Base-by-base conservation (phyloP, 23 red algal species). In the Gracilaria vermiculophylla region DNA sequence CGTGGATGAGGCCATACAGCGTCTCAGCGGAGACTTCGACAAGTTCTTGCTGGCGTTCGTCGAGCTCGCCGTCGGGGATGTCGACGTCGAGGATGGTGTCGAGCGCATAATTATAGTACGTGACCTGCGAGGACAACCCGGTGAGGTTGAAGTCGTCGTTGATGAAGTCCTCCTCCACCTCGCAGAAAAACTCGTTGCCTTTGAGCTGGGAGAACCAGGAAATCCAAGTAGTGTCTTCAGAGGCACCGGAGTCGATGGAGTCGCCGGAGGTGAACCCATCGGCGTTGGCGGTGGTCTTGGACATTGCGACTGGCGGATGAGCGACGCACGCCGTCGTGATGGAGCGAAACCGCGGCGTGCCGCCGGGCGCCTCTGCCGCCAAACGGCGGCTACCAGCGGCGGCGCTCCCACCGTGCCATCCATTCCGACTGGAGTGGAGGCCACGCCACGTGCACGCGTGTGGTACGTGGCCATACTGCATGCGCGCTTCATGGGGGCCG, bases 151-250 rank as follows among this genome's bases (percentile, higher is more conserved):
- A 98, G 67, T 98, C 96, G 84, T 98, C 96, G 39, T 98, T 87
- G 64, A 98, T 98, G 64, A 98, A 98, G 32, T 98, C 96, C 72
- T 98, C 96, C 57, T 98, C 96, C 12, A 89, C 85, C 79, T 98
- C 96, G 73, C 96, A 98, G 53, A 98, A 98, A 47, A 98, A 98
- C 92, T 98, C 96, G 55, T 98, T 98, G 24, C 96, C 96, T 43
- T 95, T 98, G 50, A 98, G 83, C 20, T 91, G 92, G 76, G 92
- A 92, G 76, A 98, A 98, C 96, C 96, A 98, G 5, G 90, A 90
- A 53, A 98, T 95, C 96, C 96, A 98, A 20, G 96, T 91, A 27
- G 83, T 91, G 77, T 98, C 96, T 35, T 98, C 94, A 20, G 74
- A 81, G 8, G 70, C 80, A 24, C 67, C 70, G 20, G 76, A 74